Evolutionary conservation across 2,329 filamentous ascomycete species (phyloP).

Genomic region (Capronia americana): DNA sequence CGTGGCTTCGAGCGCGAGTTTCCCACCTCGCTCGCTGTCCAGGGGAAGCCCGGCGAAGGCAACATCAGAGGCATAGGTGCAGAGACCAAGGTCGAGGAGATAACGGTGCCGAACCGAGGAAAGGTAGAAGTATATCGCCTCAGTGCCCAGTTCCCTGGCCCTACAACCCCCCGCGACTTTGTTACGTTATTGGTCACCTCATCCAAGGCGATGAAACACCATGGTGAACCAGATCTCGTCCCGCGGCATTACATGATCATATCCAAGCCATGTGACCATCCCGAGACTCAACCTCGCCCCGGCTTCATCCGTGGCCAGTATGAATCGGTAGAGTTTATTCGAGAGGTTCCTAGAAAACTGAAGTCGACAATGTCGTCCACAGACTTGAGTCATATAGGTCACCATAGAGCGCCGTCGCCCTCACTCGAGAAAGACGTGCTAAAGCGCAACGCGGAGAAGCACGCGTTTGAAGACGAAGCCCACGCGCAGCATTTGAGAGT

Average conservation of each 20-base stretch:
- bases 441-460: conserved; percentile 48
- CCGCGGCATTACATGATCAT: conserved; percentile 83
- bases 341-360: conserved; percentile 72
- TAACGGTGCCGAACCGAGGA: conserved; percentile 51
- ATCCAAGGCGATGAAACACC: conserved; percentile 46
- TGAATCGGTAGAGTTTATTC: conserved; percentile 88
- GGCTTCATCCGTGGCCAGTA: conserved; percentile 85
- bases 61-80: conserved; percentile 86
- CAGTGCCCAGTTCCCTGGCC: conserved; percentile 87
- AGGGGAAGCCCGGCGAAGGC: conserved; percentile 72
- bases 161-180: conserved; percentile 87
- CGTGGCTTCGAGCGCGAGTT: conserved; percentile 80
- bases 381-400: conserved; percentile 46
- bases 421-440: conserved; percentile 52
- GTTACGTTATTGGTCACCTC: conserved; percentile 78
- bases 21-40: conserved; percentile 73
- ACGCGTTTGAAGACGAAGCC: conserved; percentile 8
- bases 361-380: conserved; percentile 55
- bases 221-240: conserved; percentile 39
- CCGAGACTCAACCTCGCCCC: conserved; percentile 70
- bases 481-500: conserved; percentile 27
- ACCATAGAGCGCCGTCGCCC: conserved; percentile 38
- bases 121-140: conserved; percentile 73
- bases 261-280: conserved; percentile 81
- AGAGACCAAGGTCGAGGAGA: conserved; percentile 73